A percentile compares a stretch with the other conserved stretches of the same genome.
Conservation (phyloP, 371 early-diverging fungal genomes). For the Lichtheimia hyalospora region DNA sequence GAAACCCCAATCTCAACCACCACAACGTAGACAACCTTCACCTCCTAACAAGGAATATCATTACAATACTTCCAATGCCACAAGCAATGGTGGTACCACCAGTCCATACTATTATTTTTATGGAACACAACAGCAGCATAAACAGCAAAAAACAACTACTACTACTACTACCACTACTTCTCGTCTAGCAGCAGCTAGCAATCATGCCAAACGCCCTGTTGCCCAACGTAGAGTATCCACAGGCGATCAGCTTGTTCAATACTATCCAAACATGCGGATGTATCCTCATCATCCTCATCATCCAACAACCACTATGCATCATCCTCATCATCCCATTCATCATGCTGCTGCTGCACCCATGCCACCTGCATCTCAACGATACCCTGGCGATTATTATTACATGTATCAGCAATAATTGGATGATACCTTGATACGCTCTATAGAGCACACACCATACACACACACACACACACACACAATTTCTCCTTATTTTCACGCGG, state of each 20-base stretch:
- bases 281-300: not conserved
- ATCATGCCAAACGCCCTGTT: not conserved
- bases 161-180: not conserved
- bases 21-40: slow-evolving; percentile 2
- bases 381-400: slow-evolving; percentile 5
- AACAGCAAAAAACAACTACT: not conserved
- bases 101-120: not conserved
- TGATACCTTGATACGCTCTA: too few relatives aligned
- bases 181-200: not conserved
- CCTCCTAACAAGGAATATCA: not conserved
- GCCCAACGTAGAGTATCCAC: slow-evolving; percentile 3
- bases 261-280: not conserved
- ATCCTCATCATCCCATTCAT: too few relatives aligned
- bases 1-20: not conserved
- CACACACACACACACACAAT: too few relatives aligned
- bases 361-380: not conserved
- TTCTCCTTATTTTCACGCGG: too few relatives aligned
- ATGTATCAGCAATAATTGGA: slow-evolving; percentile 2
- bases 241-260: not conserved
- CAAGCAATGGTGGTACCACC: not conserved
- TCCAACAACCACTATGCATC: not conserved
- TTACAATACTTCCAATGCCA: not conserved
- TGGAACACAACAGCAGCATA: slow-evolving; percentile 2
- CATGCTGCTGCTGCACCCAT: not conserved
- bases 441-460: too few relatives aligned